phyloP scores from a whole-genome alignment of 177 flowering plant genomes.

The Tripterygium wilfordii region DNA sequence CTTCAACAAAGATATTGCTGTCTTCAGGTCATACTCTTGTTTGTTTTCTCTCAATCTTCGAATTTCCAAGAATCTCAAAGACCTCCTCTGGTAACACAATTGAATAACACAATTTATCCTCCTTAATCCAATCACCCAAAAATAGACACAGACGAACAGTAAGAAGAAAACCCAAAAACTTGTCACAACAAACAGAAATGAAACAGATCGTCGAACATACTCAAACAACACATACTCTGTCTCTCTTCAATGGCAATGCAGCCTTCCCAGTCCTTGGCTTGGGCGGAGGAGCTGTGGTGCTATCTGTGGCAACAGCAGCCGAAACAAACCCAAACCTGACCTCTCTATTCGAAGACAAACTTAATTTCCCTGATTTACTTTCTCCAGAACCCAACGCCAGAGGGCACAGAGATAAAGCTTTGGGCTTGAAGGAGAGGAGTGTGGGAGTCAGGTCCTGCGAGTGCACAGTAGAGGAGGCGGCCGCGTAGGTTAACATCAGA shows the following conservation, averaged over 20 bases:
- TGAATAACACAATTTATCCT: no score
- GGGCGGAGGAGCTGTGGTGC: conserved; percentile 15
- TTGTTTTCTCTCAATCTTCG: conserved; percentile 84
- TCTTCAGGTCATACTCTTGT: conserved; percentile 75
- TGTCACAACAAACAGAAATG: background rate
- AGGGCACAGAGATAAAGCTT: conserved; percentile 26
- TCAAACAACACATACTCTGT: conserved; percentile 57
- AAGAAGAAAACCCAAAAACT: conserved; percentile 3
- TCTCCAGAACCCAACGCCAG: conserved; percentile 17
- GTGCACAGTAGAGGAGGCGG: conserved; percentile 15
- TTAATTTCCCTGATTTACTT: conserved; percentile 9
- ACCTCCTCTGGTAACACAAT: conserved; percentile 89
- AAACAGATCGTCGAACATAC: no score
- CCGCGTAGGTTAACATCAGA: conserved; percentile 23
- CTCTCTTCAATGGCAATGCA: conserved; percentile 77
- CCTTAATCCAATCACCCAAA: no score
- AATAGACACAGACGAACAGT: no score
- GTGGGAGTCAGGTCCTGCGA: conserved; percentile 25
- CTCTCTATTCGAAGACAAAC: conserved; percentile 10
- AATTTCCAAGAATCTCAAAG: conserved; percentile 91
- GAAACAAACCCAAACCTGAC: conserved; percentile 15
- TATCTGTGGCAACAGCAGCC: conserved; percentile 46
- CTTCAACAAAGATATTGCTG: conserved; percentile 76
- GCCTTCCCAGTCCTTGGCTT: conserved; percentile 92
- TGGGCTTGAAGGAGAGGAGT: conserved; percentile 30